Evolutionary conservation across 441 rosid genomes (phyloP).

Genomic region (Daphne laureola): DNA sequence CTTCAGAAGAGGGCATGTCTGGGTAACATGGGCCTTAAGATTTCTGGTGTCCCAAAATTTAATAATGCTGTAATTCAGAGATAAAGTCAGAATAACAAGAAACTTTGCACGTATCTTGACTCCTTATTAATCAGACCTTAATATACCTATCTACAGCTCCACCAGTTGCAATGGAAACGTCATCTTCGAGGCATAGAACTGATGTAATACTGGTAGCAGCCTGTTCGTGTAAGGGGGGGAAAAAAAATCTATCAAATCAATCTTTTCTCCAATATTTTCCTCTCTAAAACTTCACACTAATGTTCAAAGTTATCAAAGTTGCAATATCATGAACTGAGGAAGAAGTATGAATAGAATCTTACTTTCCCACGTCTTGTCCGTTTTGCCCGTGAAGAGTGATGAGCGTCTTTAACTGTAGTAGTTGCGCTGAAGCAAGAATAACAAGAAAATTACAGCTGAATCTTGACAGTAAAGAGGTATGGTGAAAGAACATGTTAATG

Average conservation of each 20-base stretch:
- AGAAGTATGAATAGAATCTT: constrained; percentile 11
- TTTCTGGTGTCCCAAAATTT: constrained; percentile 91
- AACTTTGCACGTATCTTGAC: constrained; percentile 3
- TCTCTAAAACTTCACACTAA: no score
- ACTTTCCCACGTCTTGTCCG: constrained; percentile 64
- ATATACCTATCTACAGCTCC: constrained; percentile 81
- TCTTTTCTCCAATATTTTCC: no score
- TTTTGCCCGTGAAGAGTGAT: constrained; percentile 50
- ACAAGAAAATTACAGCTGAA: constrained; percentile 6
- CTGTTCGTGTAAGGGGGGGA: constrained; percentile 38
- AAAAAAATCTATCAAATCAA: constrained; percentile 9
- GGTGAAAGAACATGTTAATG: neutral
- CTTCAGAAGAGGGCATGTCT: constrained; percentile 52
- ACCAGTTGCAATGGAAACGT: constrained; percentile 69
- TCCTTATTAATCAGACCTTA: constrained; percentile 11
- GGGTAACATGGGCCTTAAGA: constrained; percentile 49
- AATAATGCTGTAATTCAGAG: constrained; percentile 39
- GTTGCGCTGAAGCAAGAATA: constrained; percentile 37
- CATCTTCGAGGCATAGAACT: constrained; percentile 82
- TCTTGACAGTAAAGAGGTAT: neutral
- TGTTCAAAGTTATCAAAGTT: neutral
- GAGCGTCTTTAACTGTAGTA: constrained; percentile 65
- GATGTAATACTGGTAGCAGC: constrained; percentile 85
- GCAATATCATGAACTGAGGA: constrained; percentile 2
- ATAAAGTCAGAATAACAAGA: constrained; percentile 8